These are phyloP conservation scores for Rhizopogon vinicolor DNA, from an alignment of 768 basidiomycete genomes.

Conservation along the genomic window DNA sequence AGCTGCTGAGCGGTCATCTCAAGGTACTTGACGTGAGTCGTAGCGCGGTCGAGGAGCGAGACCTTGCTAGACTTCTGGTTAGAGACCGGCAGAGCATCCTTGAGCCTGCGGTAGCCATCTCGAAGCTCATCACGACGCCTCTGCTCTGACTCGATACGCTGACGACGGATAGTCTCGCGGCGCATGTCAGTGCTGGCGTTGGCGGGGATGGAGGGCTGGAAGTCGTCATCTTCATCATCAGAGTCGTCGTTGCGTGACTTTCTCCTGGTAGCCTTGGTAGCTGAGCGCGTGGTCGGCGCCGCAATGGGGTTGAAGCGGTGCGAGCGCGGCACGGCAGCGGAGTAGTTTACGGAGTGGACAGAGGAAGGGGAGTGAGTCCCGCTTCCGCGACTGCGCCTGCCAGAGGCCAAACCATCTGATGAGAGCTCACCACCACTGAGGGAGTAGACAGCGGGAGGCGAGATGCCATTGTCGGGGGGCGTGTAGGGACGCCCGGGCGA, in stretches of 20 bases:
- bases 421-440: constrained; percentile 67
- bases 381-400: constrained; percentile 66
- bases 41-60: constrained; percentile 83
- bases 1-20: constrained; percentile 75
- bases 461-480: constrained; percentile 63
- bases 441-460: constrained; percentile 69
- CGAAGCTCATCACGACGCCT: constrained; percentile 88
- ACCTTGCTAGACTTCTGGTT: constrained; percentile 95
- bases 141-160: constrained; percentile 94
- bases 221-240: constrained; percentile 74
- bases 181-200: constrained; percentile 59
- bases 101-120: constrained; percentile 87
- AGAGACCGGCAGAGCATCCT: constrained; percentile 83
- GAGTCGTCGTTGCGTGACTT: constrained; percentile 59
- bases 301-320: constrained; percentile 76
- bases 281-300: constrained; percentile 46
- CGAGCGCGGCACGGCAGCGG: constrained; percentile 64
- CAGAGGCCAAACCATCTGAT: constrained; percentile 65
- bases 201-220: constrained; percentile 46
- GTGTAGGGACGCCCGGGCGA: constrained; percentile 62
- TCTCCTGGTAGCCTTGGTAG: constrained; percentile 45
- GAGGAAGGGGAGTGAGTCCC: constrained; percentile 51
- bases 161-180: constrained; percentile 86
- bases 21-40: constrained; percentile 82
- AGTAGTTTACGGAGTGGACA: constrained; percentile 44